phyloP scores from a whole-genome alignment of 2,329 filamentous ascomycete genomes.

The Ophiocordyceps australis region DNA sequence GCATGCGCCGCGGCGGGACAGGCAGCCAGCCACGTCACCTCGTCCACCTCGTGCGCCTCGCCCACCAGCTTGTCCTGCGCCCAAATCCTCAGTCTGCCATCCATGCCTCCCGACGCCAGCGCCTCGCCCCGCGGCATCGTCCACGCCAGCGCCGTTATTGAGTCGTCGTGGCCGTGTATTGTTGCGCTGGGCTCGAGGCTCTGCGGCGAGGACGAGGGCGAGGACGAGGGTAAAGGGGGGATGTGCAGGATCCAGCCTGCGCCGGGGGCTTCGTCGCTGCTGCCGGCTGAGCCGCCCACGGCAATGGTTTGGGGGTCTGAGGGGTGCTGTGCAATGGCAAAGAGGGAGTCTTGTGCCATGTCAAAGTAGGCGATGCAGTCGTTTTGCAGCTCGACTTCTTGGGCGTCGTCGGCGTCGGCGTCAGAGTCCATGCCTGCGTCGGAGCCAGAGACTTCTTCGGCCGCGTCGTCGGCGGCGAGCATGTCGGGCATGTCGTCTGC shows the following conservation, averaged over 20 bases:
- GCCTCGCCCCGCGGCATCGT: constrained; percentile 71
- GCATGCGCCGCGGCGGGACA: constrained; percentile 55
- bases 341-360: constrained; percentile 75
- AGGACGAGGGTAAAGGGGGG: constrained; percentile 61
- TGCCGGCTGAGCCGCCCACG: constrained; percentile 59
- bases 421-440: constrained; percentile 71
- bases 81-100: constrained; percentile 65
- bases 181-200: constrained; percentile 49
- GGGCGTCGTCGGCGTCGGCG: constrained; percentile 48
- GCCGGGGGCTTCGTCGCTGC: constrained; percentile 44
- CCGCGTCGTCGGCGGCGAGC: constrained; percentile 59
- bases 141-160: constrained; percentile 72
- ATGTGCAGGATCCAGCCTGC: constrained; percentile 73
- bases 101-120: constrained; percentile 71
- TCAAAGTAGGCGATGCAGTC: constrained; percentile 92
- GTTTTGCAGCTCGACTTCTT: constrained; percentile 70
- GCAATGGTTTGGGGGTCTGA: constrained; percentile 59
- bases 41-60: constrained; percentile 76
- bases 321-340: constrained; percentile 88
- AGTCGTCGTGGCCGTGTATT: constrained; percentile 83
- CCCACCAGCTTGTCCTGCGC: constrained; percentile 34
- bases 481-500: constrained; percentile 38
- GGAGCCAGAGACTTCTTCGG: constrained; percentile 48
- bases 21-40: constrained; percentile 77
- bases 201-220: constrained; percentile 35